Conservation (phyloP, 1,139 yeast genomes). For the Debaryomyces sp. region DNA sequence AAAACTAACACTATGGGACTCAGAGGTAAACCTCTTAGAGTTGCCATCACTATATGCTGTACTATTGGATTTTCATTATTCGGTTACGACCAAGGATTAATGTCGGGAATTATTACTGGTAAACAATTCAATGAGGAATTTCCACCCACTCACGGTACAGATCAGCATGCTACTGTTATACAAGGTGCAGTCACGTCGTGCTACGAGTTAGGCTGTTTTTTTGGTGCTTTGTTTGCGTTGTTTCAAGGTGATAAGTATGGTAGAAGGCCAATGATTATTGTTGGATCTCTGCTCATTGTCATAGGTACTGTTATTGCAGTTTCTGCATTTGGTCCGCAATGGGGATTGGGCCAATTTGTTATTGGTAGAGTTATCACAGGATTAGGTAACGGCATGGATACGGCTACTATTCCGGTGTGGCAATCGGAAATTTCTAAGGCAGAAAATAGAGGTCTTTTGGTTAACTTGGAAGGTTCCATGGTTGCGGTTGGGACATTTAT, state of each 20-base stretch:
- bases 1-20: slow-evolving; percentile 50
- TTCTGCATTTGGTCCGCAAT: slow-evolving; percentile 52
- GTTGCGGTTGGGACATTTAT: slow-evolving; percentile 72
- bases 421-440: slow-evolving; percentile 79
- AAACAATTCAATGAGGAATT: slow-evolving; percentile 58
- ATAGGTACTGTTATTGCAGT: slow-evolving; percentile 67
- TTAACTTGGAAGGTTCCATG: slow-evolving; percentile 69
- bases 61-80: slow-evolving; percentile 63
- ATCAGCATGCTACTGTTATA: slow-evolving; percentile 31
- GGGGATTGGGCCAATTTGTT: slow-evolving; percentile 66
- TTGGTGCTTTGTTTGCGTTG: slow-evolving; percentile 70
- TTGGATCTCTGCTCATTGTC: slow-evolving; percentile 61
- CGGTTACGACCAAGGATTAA: slow-evolving; percentile 82
- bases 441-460: slow-evolving; percentile 71
- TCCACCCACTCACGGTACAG: slow-evolving; percentile 46
- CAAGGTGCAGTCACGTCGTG: slow-evolving; percentile 75
- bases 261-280: slow-evolving; percentile 63
- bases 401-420: slow-evolving; percentile 82
- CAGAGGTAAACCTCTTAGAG: slow-evolving; percentile 44
- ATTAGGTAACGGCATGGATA: slow-evolving; percentile 74
- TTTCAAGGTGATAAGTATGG: slow-evolving; percentile 65
- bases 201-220: slow-evolving; percentile 77
- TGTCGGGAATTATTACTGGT: slow-evolving; percentile 72
- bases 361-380: slow-evolving; percentile 81
- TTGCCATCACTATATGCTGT: slow-evolving; percentile 35